Conservation (phyloP, 768 basidiomycete species). For the Xanthoconium purpureum region DNA sequence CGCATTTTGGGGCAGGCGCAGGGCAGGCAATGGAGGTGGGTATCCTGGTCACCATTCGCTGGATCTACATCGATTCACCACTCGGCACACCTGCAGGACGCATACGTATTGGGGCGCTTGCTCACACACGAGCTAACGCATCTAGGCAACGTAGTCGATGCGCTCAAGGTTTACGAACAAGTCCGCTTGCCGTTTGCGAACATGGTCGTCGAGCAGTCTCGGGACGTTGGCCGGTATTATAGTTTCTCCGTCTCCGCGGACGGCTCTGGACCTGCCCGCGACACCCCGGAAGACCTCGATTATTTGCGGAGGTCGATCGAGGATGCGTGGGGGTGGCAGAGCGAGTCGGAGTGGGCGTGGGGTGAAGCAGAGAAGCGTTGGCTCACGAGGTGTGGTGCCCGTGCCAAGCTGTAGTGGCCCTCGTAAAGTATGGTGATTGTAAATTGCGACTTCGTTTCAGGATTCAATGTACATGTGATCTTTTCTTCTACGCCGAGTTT, state of each 20-base stretch:
- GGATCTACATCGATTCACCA: background rate
- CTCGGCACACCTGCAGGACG: conserved; percentile 19
- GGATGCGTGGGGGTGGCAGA: conserved; percentile 21
- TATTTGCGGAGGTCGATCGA: conserved; percentile 9
- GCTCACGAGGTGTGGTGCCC: background rate
- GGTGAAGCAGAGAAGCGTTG: conserved; percentile 12
- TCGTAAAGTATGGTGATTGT: background rate
- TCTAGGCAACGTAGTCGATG: conserved; percentile 20
- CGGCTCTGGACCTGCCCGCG: background rate
- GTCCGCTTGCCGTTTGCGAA: conserved; percentile 32
- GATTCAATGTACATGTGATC: no score
- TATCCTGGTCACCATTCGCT: background rate
- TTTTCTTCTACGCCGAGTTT: no score
- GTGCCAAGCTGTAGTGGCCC: background rate
- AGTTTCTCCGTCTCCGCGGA: conserved; percentile 11
- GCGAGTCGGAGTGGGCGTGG: conserved; percentile 6
- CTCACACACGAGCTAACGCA: conserved; percentile 24
- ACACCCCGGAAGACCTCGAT: conserved; percentile 8
- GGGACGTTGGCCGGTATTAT: conserved; percentile 23
- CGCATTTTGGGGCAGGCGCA: conserved; percentile 47
- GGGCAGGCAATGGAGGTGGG: conserved; percentile 50
- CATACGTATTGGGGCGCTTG: conserved; percentile 29
- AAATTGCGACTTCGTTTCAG: background rate
- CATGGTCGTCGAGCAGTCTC: conserved; percentile 16
- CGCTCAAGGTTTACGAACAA: conserved; percentile 32